Evolutionary conservation across 2,329 filamentous ascomycete genomes (phyloP).

Genomic region (Fusarium longipes): DNA sequence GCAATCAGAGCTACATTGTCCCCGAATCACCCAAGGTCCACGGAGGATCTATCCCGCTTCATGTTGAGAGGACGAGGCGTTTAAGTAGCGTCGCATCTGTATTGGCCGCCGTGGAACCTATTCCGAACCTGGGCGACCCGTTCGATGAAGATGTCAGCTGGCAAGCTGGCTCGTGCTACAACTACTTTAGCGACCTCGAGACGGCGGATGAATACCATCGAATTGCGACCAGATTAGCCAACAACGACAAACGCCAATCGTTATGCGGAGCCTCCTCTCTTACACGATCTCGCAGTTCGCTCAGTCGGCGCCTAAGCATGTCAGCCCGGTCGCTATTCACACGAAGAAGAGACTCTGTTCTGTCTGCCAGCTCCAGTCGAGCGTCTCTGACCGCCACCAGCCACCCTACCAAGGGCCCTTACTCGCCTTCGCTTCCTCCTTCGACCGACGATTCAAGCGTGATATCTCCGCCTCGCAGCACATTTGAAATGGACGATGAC

Average conservation of each 20-base stretch:
- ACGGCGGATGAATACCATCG: conserved; percentile 52
- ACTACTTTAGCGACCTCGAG: conserved; percentile 48
- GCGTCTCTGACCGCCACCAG: conserved; percentile 22
- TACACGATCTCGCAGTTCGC: conserved; percentile 30
- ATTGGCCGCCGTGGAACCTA: conserved; percentile 14
- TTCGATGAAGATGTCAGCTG: conserved; percentile 30
- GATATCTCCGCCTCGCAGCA: conserved; percentile 43
- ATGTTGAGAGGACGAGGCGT: conserved; percentile 32
- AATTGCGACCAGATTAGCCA: conserved; percentile 50
- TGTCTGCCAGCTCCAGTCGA: conserved; percentile 28
- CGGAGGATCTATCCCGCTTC: conserved; percentile 25
- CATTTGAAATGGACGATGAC: conserved; percentile 52
- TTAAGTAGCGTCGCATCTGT: conserved; percentile 18
- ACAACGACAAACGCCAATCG: conserved; percentile 40
- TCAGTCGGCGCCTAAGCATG: conserved; percentile 45
- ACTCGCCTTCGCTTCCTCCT: conserved; percentile 24
- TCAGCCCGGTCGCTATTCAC: conserved; percentile 45
- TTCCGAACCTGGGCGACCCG: conserved; percentile 16
- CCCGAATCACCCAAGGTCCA: conserved; percentile 34
- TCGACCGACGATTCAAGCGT: conserved; percentile 25
- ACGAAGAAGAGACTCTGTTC: conserved; percentile 41
- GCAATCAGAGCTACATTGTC: conserved; percentile 38
- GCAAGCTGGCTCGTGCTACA: conserved; percentile 36
- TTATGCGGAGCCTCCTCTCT: conserved; percentile 21
- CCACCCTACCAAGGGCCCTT: conserved; percentile 35